phyloP scores from a whole-genome alignment of 1,284 basidiomycete genomes.

The Puccinia triticina region DNA sequence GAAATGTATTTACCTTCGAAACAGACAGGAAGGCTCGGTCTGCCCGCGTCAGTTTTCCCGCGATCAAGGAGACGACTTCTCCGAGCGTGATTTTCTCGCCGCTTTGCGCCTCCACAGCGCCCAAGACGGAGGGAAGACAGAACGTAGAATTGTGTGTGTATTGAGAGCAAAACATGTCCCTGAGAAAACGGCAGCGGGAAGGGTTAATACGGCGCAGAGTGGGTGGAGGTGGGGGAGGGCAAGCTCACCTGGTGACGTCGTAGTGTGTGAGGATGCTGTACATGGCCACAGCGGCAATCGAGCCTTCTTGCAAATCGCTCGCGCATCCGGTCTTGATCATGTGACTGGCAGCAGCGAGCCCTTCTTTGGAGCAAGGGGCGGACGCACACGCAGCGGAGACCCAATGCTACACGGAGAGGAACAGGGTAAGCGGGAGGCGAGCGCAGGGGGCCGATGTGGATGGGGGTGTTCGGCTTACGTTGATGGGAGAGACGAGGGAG shows the following conservation, averaged over 20 bases:
- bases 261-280: constrained; percentile 13
- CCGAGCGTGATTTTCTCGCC: constrained; percentile 1
- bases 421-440: too few relatives aligned
- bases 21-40: neutral
- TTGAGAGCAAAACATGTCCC: constrained; percentile 22
- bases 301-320: constrained; percentile 17
- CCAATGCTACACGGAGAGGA: constrained; percentile 2
- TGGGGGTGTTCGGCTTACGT: neutral
- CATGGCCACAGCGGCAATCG: constrained; percentile 13
- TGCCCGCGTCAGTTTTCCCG: neutral
- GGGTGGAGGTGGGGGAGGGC: too few relatives aligned
- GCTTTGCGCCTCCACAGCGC: neutral
- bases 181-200: neutral
- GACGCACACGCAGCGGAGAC: constrained; percentile 9
- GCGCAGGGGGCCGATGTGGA: neutral
- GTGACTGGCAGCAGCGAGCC: neutral
- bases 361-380: neutral
- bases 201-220: too few relatives aligned
- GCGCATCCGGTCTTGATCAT: constrained; percentile 10
- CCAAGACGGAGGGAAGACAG: constrained; percentile 20
- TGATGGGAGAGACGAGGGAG: constrained; percentile 14
- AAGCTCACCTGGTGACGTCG: constrained; percentile 8
- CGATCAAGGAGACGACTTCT: neutral
- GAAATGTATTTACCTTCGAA: constrained; percentile 18
- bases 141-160: neutral